These are phyloP conservation scores for Fusarium sarcochroum DNA, from an alignment of 2,329 filamentous ascomycete genomes.

Conservation along the genomic window DNA sequence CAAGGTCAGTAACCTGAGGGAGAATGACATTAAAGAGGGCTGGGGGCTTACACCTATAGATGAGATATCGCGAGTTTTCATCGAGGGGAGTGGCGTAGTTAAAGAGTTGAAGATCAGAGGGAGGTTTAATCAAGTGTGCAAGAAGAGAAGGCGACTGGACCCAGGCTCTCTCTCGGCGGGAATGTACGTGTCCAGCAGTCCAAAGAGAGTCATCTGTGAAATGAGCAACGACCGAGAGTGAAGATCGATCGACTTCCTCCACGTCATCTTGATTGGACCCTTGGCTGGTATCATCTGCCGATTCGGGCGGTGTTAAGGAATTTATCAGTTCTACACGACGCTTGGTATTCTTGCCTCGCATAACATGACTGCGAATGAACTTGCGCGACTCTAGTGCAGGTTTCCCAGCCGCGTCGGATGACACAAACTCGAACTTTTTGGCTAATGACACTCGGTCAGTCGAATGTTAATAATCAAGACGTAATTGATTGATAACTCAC, in stretches of 20 bases:
- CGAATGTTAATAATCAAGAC: background rate
- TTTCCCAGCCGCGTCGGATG: conserved; percentile 43
- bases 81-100: conserved; percentile 40
- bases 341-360: conserved; percentile 49
- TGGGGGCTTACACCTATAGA: conserved; percentile 32
- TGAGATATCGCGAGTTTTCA: conserved; percentile 20
- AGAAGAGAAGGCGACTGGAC: conserved; percentile 36
- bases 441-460: conserved; percentile 1
- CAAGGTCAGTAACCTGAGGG: background rate
- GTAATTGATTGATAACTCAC: conserved; percentile 12
- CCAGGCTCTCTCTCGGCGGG: conserved; percentile 25
- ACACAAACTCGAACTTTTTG: conserved; percentile 50
- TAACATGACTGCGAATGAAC: conserved; percentile 49
- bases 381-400: conserved; percentile 44
- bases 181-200: conserved; percentile 9
- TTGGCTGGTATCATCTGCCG: background rate
- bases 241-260: background rate
- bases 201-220: conserved; percentile 5
- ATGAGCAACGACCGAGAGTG: background rate
- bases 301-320: background rate
- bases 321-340: background rate
- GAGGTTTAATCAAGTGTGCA: conserved; percentile 18
- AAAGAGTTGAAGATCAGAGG: conserved; percentile 38
- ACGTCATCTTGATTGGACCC: background rate
- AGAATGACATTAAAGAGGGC: rapidly evolving